Conservation (phyloP, 805 yeast genomes). For the Zygotorulaspora florentina region DNA sequence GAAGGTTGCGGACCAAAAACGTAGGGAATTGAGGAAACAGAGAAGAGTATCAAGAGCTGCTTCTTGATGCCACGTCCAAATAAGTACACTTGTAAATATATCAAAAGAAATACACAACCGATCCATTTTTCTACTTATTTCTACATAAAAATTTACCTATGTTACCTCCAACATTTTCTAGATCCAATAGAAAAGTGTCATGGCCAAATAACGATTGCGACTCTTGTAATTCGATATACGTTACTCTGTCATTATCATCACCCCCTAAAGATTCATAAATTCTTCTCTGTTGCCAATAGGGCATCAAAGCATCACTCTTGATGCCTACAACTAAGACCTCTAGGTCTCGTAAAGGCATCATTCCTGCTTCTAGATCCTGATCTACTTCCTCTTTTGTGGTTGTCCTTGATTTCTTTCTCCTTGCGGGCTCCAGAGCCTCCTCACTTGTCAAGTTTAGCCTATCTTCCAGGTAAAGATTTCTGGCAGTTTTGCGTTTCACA, state of each 20-base stretch:
- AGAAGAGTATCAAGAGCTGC: slow-evolving; percentile 30
- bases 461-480: slow-evolving; percentile 27
- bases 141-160: slow-evolving; percentile 56
- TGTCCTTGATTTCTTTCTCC: slow-evolving; percentile 47
- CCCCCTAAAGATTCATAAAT: slow-evolving; percentile 57
- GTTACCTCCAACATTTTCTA: slow-evolving; percentile 76
- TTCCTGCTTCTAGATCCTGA: slow-evolving; percentile 61
- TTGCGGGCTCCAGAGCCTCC: slow-evolving; percentile 21
- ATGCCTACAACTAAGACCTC: slow-evolving; percentile 81
- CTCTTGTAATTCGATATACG: slow-evolving; percentile 70
- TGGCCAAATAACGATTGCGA: slow-evolving; percentile 84
- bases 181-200: slow-evolving; percentile 79
- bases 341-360: slow-evolving; percentile 56
- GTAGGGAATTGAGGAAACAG: slow-evolving; percentile 45
- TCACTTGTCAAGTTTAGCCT: slow-evolving; percentile 12
- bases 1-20: slow-evolving; percentile 43
- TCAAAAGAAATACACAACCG: not conserved
- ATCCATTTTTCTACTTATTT: not conserved
- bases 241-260: slow-evolving; percentile 39
- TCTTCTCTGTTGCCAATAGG: slow-evolving; percentile 92
- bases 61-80: slow-evolving; percentile 4
- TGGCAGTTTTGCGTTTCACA: slow-evolving; percentile 39
- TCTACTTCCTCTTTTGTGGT: slow-evolving; percentile 52
- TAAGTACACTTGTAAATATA: slow-evolving; percentile 2
- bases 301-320: slow-evolving; percentile 87